These are phyloP conservation scores for Sicyos baderoa DNA, from an alignment of 306 rosid species.

Conservation along the genomic window DNA sequence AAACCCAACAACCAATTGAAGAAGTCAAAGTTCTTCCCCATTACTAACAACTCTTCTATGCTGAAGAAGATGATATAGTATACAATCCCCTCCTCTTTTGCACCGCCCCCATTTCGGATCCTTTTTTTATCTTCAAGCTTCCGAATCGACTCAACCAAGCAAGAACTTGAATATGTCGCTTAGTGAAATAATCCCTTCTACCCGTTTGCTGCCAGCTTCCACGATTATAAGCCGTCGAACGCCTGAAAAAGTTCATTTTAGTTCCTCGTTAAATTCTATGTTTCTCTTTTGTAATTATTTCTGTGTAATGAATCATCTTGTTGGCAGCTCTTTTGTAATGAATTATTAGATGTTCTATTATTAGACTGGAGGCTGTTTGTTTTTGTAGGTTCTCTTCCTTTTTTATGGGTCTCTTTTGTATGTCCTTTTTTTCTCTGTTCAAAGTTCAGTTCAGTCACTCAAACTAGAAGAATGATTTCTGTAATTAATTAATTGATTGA, in stretches of 20 bases:
- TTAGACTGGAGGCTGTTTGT: too few relatives aligned
- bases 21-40: constrained; percentile 23
- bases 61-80: constrained; percentile 28
- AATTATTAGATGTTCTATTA: too few relatives aligned
- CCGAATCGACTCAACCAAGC: constrained; percentile 37
- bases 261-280: too few relatives aligned
- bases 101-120: constrained; percentile 4
- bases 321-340: too few relatives aligned
- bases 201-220: constrained; percentile 97
- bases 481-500: not conserved
- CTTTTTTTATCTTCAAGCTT: constrained; percentile 24
- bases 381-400: too few relatives aligned
- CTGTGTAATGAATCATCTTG: too few relatives aligned
- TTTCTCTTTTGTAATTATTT: too few relatives aligned
- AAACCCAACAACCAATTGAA: constrained; percentile 45
- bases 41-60: constrained; percentile 14
- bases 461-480: not conserved
- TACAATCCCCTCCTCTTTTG: constrained; percentile 25
- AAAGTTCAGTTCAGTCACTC: not conserved
- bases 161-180: constrained; percentile 83
- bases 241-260: constrained; percentile 38
- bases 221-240: constrained; percentile 82
- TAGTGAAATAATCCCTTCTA: constrained; percentile 81
- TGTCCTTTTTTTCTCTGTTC: not conserved
- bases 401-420: too few relatives aligned